Evolutionary conservation across 345 rosid species (phyloP), one percentile per base, ranked within the genome.

Genomic region (Kandelia obovata): DNA sequence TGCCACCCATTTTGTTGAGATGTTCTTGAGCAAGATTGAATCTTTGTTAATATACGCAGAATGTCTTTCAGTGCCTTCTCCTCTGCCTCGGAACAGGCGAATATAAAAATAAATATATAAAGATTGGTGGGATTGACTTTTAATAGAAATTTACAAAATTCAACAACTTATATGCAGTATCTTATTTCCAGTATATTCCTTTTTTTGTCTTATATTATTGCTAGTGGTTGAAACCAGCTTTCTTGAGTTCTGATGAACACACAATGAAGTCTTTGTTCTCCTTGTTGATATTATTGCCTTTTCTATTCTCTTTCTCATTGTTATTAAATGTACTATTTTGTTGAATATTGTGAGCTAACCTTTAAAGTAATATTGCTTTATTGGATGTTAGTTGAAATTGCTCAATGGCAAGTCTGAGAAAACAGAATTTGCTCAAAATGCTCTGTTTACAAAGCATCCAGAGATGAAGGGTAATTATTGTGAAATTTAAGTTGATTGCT

Each of bases 391-490:
- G 98, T 81, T 91, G 83, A 73, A 80, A 61, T 52, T 75, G 31
- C 46, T 92, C 53, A 76, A 78, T 26, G 71, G 37, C 34, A 82
- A 82, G n/a, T 85, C 89, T 1, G 63, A 84, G 62, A 96, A 90
- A 84, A 88, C 78, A 55, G 74, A 81, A 71, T 77, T 79, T 51
- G 96, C 96, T 62, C 67, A 58, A 68, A 80, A 23, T 6, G 90
- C 87, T 25, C 69, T 95, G 65, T 90, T 92, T 82, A 51, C 91
- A 21, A 95, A 88, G 82, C 97, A 95, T 83, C 90, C 92, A 5
- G 97, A 88, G 81, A 95, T 95, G 99, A 66, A 77, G 64, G 88
- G 99, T 92, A 88, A 74, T 56, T 27, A 4, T 47, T 27, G 27
- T 21, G 6, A n/a, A 10, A 35, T 35, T 28, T 35, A 21, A 21